Base-by-base conservation (phyloP, 176 grass and related monocot species). In the Oryza glaberrima region DNA sequence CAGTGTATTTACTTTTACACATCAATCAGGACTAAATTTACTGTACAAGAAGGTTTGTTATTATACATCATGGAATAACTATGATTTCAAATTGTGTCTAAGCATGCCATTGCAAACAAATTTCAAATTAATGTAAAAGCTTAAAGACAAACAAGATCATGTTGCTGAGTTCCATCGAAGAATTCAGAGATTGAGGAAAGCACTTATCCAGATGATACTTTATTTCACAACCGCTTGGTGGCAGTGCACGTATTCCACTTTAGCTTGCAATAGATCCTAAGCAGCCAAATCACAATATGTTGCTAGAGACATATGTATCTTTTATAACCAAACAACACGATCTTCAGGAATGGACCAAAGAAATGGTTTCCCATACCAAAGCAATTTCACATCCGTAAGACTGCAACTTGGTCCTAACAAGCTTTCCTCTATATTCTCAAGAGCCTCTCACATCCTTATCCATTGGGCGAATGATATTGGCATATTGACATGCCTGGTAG, bases 161-260 rank as follows among this genome's bases (percentile, higher is more conserved):
- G 54, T 23, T 81, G 60, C 15, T 54, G 11, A 68, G 30, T 78
- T 60, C 46, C 20, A 71, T 67, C 69, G 10, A 81, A 73, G 12
- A 61, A 5, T 23, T 63, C 23, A 47, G 40, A 38, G 19, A 69
- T 35, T 35, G 32, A 56, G 20, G 17, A 30, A 20, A 70, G 3
- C 19, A 23, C 15, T 60, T 74, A 66, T 68, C 35, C 79, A 8
- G 56, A 43, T 72, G 34, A 9, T 34, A 72, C 34, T 22, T 47
- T 36, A 25, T 65, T 45, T 34, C 15, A 11, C 13, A 19, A 45
- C 45, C 38, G 40, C 70, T 28, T 70, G 56, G n/a, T 17, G 11
- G 13, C 72, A 48, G 11, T 20, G 2, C 32, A 30, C 46, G 30
- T 67, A 9, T 56, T 83, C 65, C 54, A 72, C 51, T n/a, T 8